Conservation (phyloP, 2,329 filamentous ascomycete genomes). For the Neobulgaria alba region DNA sequence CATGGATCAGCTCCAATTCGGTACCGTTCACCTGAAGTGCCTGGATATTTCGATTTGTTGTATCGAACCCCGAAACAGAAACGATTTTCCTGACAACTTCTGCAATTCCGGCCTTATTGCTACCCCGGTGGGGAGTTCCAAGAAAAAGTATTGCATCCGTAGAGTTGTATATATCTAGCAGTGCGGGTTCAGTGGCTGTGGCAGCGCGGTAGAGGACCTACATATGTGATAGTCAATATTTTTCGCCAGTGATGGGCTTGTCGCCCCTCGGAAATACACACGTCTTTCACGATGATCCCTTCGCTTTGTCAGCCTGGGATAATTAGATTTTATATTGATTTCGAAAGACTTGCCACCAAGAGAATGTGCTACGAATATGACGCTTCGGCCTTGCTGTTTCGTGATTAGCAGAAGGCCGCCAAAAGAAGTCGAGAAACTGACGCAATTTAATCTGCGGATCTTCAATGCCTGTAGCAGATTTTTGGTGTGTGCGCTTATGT, state of each 20-base stretch:
- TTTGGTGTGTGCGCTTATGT: constrained; percentile 10
- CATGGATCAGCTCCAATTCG: constrained; percentile 19
- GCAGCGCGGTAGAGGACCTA: background rate
- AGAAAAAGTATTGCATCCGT: constrained; percentile 24
- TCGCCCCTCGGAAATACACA: too few species aligned
- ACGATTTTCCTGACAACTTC: constrained; percentile 14
- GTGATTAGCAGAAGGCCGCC: too few species aligned
- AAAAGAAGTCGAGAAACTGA: constrained; percentile 9
- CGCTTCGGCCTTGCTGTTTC: background rate
- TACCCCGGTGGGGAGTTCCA: constrained; percentile 29
- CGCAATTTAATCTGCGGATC: constrained; percentile 8
- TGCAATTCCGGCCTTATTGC: constrained; percentile 17
- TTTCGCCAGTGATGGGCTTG: too few species aligned
- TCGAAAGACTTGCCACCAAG: constrained; percentile 21
- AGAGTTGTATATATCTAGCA: constrained; percentile 10
- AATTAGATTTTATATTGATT: too few species aligned
- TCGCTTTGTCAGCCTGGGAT: too few species aligned
- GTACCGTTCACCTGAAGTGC: constrained; percentile 14
- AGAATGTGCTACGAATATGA: constrained; percentile 21
- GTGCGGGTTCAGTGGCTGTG: background rate
- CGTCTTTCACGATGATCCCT: constrained; percentile 17
- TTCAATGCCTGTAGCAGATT: constrained; percentile 12
- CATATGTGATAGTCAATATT: too few species aligned
- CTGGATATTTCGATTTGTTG: constrained; percentile 13
- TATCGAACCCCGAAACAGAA: background rate